Conservation (phyloP, 768 basidiomycete species). For the Mycena vitilis region DNA sequence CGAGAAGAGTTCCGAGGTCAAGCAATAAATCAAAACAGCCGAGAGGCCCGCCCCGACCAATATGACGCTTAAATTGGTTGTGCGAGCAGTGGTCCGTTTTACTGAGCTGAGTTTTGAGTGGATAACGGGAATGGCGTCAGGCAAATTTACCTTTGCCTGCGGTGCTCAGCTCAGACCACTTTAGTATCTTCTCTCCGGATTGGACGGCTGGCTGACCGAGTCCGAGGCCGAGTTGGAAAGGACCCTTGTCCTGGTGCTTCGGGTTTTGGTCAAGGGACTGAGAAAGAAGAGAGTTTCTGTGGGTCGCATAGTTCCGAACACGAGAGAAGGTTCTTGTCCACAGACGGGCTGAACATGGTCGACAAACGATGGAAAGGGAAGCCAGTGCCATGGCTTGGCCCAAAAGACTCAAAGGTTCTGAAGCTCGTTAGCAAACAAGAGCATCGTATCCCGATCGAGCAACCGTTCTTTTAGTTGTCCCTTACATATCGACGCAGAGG, state of each 20-base stretch:
- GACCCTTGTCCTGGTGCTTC: conserved; percentile 68
- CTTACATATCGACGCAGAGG: conserved; percentile 6
- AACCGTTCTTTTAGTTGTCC: conserved; percentile 6
- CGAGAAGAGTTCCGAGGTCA: conserved; percentile 88
- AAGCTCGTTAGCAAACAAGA: background rate
- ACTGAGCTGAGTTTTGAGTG: conserved; percentile 45
- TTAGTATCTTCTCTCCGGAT: conserved; percentile 68
- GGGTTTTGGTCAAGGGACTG: conserved; percentile 70
- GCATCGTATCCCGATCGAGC: background rate
- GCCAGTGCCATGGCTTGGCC: background rate
- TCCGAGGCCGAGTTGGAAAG: conserved; percentile 83
- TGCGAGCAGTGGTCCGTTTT: conserved; percentile 60
- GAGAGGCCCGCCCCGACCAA: conserved; percentile 86
- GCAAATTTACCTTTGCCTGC: conserved; percentile 75
- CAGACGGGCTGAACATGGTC: conserved; percentile 17
- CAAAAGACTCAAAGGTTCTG: too few relatives aligned
- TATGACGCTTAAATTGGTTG: conserved; percentile 66
- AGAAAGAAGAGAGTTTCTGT: conserved; percentile 65
- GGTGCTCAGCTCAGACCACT: conserved; percentile 84
- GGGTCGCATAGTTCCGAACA: conserved; percentile 57
- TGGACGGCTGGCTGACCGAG: conserved; percentile 66
- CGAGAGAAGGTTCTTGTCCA: conserved; percentile 26
- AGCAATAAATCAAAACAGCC: conserved; percentile 78
- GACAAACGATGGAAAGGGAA: conserved; percentile 7
- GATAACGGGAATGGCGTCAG: conserved; percentile 6